These are phyloP conservation scores for Geotrichum klebahnii DNA, from an alignment of 1,139 yeast genomes.

Conservation along the genomic window DNA sequence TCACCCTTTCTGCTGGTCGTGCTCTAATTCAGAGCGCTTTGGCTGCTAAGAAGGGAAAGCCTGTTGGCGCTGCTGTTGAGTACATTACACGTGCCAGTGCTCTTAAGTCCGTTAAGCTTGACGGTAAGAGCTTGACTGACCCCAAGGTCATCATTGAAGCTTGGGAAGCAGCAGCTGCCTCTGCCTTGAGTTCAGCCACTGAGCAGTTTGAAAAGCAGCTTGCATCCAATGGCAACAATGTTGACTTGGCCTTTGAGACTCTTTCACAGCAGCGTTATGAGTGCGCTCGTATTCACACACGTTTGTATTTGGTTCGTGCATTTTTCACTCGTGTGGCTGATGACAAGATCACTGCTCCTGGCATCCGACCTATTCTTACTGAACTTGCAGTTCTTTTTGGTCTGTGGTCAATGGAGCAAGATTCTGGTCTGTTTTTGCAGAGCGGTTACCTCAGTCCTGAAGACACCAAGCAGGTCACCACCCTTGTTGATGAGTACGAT, in stretches of 20 bases:
- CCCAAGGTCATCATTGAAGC: constrained; percentile 35
- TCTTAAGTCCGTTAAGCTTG: constrained; percentile 29
- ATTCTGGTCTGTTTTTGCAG: constrained; percentile 72
- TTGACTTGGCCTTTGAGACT: constrained; percentile 38
- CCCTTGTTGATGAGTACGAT: constrained; percentile 39
- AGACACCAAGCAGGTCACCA: constrained; percentile 38
- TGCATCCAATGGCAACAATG: constrained; percentile 27
- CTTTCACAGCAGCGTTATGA: constrained; percentile 39
- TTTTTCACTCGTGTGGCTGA: constrained; percentile 33
- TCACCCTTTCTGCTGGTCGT: constrained; percentile 70
- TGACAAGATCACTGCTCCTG: constrained; percentile 23
- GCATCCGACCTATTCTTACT: constrained; percentile 42
- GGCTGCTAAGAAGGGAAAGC: constrained; percentile 29
- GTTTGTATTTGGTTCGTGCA: constrained; percentile 34
- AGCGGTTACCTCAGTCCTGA: constrained; percentile 47
- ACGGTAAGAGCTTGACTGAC: constrained; percentile 25
- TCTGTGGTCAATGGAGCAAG: constrained; percentile 67
- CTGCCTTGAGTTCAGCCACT: constrained; percentile 35
- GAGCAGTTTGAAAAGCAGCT: constrained; percentile 23
- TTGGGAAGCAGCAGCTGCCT: constrained; percentile 41
- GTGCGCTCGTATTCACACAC: constrained; percentile 39
- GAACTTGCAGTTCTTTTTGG: constrained; percentile 60
- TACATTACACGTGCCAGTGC: constrained; percentile 26
- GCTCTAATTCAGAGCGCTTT: constrained; percentile 34
- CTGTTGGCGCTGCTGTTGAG: constrained; percentile 29